Base-by-base conservation (phyloP, 352 stramenopile species). In the Globisporangium spinosum region DNA sequence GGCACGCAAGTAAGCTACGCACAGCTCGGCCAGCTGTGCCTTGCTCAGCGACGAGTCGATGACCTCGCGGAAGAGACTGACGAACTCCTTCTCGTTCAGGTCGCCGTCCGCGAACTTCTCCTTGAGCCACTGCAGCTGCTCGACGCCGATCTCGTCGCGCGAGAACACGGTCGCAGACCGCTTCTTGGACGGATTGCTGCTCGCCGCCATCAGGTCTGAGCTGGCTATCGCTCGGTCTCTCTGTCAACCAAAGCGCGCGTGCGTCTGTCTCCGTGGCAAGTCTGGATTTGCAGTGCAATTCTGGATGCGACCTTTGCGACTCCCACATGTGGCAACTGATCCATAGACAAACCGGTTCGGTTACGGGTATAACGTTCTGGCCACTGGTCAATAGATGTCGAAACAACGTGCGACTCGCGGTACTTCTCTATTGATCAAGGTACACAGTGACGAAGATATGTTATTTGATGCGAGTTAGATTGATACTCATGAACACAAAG, bases 71-170 rank as follows among this genome's bases (percentile, higher is more conserved):
- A 95, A 94, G 25, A 93, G 83, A 58, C 72, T 87, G 22, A 95
- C 85, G 51, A 95, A 95, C 68, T 92, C 87, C 67, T 89, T 89
- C 70, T 95, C 85, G 64, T 83, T 92, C 56, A 95, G 74, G 49
- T 94, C 86, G 23, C 87, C 87, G 70, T 91, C 87, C 0, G 85
- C 85, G 62, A 91, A 93, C 70, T 90, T 90, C 55, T 91, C 83
- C 73, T 93, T 91, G 73, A 93, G 83, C 51, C 83, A 90, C 72
- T 93, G 83, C 1, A 93, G 77, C 69, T 93, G 82, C 75, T 90
- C 83, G 64, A 93, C 83, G 60, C 85, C 85, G 58, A 93, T 93
- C 73, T 87, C 83, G 69, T 91, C 85, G 53, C 83, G 82, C 40
- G 85, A 93, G 66, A 91, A 93, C 17, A 89, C 79, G 0, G 83